phyloP scores from a whole-genome alignment of 192 early-diverging fungal species.

The Glomus cerebriforme region DNA sequence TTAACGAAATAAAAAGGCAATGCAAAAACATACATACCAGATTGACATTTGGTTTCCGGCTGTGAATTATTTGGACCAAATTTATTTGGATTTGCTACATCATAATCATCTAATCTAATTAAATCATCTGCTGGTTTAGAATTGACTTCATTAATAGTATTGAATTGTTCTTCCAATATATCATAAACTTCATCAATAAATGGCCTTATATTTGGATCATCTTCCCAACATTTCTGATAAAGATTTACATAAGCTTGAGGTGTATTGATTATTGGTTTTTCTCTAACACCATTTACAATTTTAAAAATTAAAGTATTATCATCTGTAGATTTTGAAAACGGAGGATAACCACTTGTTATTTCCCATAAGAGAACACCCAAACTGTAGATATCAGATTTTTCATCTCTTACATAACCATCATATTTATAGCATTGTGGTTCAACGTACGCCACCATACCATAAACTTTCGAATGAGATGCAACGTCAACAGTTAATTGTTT shows the following conservation, averaged over 20 bases:
- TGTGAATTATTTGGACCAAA: no score
- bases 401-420: slow-evolving; percentile 3
- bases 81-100: no score
- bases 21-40: no score
- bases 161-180: no score
- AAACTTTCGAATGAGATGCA: neutral
- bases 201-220: slow-evolving; percentile 35
- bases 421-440: neutral
- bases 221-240: slow-evolving; percentile 42
- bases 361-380: slow-evolving; percentile 50
- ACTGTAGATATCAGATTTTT: slow-evolving; percentile 44
- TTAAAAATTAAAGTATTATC: slow-evolving; percentile 8
- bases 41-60: no score
- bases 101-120: no score
- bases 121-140: no score
- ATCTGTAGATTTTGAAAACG: slow-evolving; percentile 20
- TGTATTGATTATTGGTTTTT: slow-evolving; percentile 36
- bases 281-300: slow-evolving; percentile 38
- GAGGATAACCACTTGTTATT: slow-evolving; percentile 37
- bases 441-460: neutral
- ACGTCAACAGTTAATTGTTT: neutral
- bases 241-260: slow-evolving; percentile 42
- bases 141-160: no score
- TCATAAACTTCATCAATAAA: no score
- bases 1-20: no score